Evolutionary conservation across 768 basidiomycete species (phyloP).

Genomic region (Boletus reticuloceps): DNA sequence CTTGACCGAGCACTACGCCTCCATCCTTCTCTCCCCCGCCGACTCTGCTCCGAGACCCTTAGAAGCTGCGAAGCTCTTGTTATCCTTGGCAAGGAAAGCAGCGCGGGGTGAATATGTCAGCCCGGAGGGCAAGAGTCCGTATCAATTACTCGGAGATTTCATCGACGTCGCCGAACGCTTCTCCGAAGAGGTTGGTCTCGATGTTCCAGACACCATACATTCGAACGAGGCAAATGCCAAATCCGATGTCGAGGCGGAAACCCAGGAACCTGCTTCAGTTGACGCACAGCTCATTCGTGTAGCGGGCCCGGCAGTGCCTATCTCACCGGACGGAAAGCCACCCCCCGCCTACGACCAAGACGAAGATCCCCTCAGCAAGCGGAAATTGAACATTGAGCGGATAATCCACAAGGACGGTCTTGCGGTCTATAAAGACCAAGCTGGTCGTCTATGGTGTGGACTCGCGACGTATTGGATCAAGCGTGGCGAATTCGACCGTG

Average conservation of each 20-base stretch:
- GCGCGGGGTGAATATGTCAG: constrained; percentile 79
- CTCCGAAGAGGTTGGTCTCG: constrained; percentile 90
- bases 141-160: constrained; percentile 90
- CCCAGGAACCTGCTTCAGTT: constrained; percentile 44
- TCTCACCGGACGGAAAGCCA: constrained; percentile 49
- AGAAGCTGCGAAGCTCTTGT: constrained; percentile 88
- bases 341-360: constrained; percentile 68
- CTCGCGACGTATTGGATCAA: constrained; percentile 99
- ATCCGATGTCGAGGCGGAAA: constrained; percentile 44
- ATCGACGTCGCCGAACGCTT: constrained; percentile 88
- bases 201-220: constrained; percentile 67
- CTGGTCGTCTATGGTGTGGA: constrained; percentile 94
- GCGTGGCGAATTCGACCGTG: constrained; percentile 90
- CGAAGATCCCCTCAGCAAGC: constrained; percentile 69
- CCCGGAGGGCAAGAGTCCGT: constrained; percentile 92
- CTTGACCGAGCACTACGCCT: constrained; percentile 75
- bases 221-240: constrained; percentile 52
- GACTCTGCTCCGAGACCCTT: constrained; percentile 73
- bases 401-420: constrained; percentile 88
- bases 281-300: constrained; percentile 69
- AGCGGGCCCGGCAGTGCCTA: constrained; percentile 59
- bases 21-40: constrained; percentile 58
- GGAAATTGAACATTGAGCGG: constrained; percentile 80
- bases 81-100: constrained; percentile 82
- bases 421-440: constrained; percentile 91